phyloP scores from a whole-genome alignment of 2,329 filamentous ascomycete genomes.

The Scorias spongiosa region DNA sequence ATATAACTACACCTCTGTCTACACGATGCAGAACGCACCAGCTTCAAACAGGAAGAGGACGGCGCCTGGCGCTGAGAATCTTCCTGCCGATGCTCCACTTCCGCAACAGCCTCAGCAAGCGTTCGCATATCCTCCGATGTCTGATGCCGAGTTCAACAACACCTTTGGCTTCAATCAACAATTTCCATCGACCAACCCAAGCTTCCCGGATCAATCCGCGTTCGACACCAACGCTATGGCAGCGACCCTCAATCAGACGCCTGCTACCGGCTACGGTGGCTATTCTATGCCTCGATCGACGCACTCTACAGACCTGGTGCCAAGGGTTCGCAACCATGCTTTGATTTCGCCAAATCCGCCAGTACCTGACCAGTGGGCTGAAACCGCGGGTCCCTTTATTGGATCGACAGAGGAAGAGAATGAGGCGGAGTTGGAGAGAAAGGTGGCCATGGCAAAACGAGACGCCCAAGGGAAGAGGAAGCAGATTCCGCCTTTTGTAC shows the following conservation, averaged over 20 bases:
- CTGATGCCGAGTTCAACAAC: conserved; percentile 30
- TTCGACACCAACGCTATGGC: conserved; percentile 21
- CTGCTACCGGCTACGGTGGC: conserved; percentile 10
- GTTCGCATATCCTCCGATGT: conserved; percentile 25
- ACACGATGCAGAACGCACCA: conserved; percentile 1
- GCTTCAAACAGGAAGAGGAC: conserved; percentile 47
- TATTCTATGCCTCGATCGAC: conserved; percentile 7
- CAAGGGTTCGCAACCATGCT: conserved; percentile 32
- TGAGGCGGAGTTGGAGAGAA: conserved; percentile 63
- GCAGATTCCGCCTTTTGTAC: conserved; percentile 92
- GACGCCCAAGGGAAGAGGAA: conserved; percentile 84
- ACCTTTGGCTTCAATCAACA: conserved; percentile 20
- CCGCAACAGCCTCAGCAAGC: conserved; percentile 9
- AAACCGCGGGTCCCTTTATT: conserved; percentile 24
- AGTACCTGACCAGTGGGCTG: conserved; percentile 26
- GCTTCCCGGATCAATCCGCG: conserved; percentile 21
- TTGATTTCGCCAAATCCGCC: conserved; percentile 23
- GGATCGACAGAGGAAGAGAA: conserved; percentile 45
- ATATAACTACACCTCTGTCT: too few relatives aligned
- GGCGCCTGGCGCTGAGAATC: conserved; percentile 56
- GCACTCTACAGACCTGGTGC: conserved; percentile 29
- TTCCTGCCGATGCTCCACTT: conserved; percentile 29
- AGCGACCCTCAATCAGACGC: conserved; percentile 13
- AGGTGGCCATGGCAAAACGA: conserved; percentile 66
- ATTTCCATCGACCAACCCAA: conserved; percentile 16